Evolutionary conservation across 2,329 filamentous ascomycete species (phyloP).

Genomic region (Atkinsonella hypoxylon): DNA sequence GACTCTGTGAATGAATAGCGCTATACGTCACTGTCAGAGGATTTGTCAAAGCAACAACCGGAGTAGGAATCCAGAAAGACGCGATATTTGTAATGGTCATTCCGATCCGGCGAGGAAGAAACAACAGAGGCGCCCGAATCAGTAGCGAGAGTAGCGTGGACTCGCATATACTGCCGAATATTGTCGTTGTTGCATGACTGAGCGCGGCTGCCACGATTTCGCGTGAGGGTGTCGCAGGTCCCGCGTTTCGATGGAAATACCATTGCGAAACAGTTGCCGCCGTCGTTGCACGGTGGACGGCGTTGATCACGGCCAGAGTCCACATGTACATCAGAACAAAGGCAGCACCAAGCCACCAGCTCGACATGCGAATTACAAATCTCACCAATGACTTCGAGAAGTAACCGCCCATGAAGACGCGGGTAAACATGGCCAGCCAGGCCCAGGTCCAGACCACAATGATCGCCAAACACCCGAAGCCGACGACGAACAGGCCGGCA

Average conservation of each 20-base stretch:
- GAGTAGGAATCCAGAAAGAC: constrained; percentile 73
- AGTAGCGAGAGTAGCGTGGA: constrained; percentile 72
- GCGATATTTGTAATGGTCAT: constrained; percentile 58
- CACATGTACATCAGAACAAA: constrained; percentile 94
- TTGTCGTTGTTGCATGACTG: constrained; percentile 67
- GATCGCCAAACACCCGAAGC: constrained; percentile 60
- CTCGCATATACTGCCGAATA: constrained; percentile 86
- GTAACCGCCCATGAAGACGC: constrained; percentile 88
- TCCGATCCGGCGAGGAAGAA: constrained; percentile 62
- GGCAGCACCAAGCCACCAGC: constrained; percentile 88
- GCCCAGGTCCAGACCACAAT: constrained; percentile 89
- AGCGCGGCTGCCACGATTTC: constrained; percentile 78
- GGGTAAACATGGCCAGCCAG: constrained; percentile 94
- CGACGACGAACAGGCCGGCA: constrained; percentile 70
- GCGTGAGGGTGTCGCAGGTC: constrained; percentile 63
- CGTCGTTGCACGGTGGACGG: constrained; percentile 80
- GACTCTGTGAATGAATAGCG: constrained; percentile 80
- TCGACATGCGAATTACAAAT: constrained; percentile 78
- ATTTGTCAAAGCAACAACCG: constrained; percentile 77
- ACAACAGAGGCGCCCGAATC: constrained; percentile 71
- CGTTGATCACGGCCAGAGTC: constrained; percentile 79
- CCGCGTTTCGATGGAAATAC: constrained; percentile 91
- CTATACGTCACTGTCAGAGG: constrained; percentile 86
- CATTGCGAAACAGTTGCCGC: constrained; percentile 95
- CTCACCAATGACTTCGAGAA: constrained; percentile 48